A percentile compares a stretch with the other conserved stretches of the same genome.
Conservation (phyloP, 139 green algal genomes). For the Chlamydomonas asymmetrica region DNA sequence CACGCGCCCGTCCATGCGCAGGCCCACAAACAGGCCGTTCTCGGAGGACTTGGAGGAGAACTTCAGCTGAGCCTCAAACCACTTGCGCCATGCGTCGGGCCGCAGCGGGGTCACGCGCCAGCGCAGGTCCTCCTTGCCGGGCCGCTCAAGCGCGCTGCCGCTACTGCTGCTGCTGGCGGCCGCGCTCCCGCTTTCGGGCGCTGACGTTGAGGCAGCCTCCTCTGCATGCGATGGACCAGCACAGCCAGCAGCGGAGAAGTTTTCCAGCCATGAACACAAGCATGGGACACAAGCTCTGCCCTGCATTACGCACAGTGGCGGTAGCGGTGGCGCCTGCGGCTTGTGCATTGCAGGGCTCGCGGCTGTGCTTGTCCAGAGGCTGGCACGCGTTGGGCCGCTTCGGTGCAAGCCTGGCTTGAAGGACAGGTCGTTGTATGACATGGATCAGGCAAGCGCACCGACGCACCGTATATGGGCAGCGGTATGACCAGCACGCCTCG, state of each 20-base stretch:
- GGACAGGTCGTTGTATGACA: background rate
- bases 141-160: conserved; percentile 4
- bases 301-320: background rate
- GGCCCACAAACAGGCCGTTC: conserved; percentile 69
- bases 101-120: conserved; percentile 63
- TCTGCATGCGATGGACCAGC: too few relatives aligned
- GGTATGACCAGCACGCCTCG: conserved; percentile 77
- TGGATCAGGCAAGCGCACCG: background rate
- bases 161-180: background rate
- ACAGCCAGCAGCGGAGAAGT: too few relatives aligned
- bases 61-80: conserved; percentile 75
- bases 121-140: conserved; percentile 30
- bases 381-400: background rate
- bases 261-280: too few relatives aligned
- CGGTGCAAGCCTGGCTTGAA: background rate
- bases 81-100: conserved; percentile 49
- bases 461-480: conserved; percentile 56
- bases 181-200: background rate
- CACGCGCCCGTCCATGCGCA: conserved; percentile 79
- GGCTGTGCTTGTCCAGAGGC: background rate
- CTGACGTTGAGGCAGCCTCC: too few relatives aligned
- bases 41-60: conserved; percentile 44
- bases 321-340: too few relatives aligned
- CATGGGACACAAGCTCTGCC: background rate
- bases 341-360: conserved; percentile 3